Percentiles rank a stretch among this genome's conserved stretches.
Conservation (phyloP, 257 asterid species). For the Solanum medicagineum region DNA sequence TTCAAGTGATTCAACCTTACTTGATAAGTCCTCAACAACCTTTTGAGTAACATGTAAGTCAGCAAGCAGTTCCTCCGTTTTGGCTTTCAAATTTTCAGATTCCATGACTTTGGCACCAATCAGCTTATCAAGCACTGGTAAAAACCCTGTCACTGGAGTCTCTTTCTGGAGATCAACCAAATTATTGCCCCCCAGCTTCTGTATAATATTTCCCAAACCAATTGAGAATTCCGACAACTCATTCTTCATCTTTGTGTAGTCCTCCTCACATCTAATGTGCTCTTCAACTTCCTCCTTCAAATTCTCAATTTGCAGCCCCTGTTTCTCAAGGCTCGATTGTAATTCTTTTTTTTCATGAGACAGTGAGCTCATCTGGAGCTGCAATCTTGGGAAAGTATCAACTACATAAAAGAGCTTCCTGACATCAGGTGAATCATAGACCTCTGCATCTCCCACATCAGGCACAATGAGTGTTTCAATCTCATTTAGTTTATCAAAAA, state of each 20-base stretch:
- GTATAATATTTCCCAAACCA: conserved; percentile 45
- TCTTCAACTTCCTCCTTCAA: conserved; percentile 46
- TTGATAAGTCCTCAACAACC: conserved; percentile 58
- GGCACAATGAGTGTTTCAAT: conserved; percentile 33
- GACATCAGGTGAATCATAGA: conserved; percentile 25
- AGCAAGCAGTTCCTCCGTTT: conserved; percentile 59
- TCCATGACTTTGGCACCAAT: conserved; percentile 37
- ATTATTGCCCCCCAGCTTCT: conserved; percentile 57
- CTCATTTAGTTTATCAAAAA: conserved; percentile 52
- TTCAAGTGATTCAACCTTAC: conserved; percentile 65
- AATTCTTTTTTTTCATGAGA: conserved; percentile 49
- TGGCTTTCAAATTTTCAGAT: conserved; percentile 51
- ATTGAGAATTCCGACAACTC: conserved; percentile 41
- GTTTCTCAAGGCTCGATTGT: conserved; percentile 45
- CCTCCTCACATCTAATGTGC: conserved; percentile 18
- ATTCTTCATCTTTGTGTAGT: conserved; percentile 27
- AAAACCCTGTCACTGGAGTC: conserved; percentile 24
- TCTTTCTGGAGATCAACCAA: conserved; percentile 32
- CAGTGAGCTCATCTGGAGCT: conserved; percentile 34
- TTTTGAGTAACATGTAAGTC: conserved; percentile 51
- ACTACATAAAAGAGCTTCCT: conserved; percentile 58
- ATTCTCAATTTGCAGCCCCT: conserved; percentile 42
- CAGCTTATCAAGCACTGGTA: conserved; percentile 54
- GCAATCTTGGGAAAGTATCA: conserved; percentile 40
- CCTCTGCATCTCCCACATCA: conserved; percentile 23